phyloP scores from a whole-genome alignment of 768 basidiomycete species.

The Cytidiella melzeri region DNA sequence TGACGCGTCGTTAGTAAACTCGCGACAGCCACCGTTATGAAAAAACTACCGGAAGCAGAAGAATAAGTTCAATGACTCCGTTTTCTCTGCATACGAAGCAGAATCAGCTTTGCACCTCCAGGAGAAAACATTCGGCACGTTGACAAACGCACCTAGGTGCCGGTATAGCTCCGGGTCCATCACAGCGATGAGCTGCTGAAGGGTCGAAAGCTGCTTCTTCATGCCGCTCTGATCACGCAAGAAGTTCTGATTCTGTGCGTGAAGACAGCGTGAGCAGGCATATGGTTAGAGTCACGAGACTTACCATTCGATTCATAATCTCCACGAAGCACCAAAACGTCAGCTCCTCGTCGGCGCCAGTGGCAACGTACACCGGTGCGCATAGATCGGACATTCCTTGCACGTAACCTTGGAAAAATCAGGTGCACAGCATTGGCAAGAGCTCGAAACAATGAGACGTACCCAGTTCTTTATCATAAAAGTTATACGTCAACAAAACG shows the following conservation, averaged over 20 bases:
- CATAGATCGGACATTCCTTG: constrained; percentile 99
- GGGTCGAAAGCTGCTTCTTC: constrained; percentile 85
- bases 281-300: constrained; percentile 20
- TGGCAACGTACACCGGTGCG: constrained; percentile 88
- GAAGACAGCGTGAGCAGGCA: background rate
- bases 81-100: constrained; percentile 53
- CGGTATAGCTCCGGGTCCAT: constrained; percentile 97
- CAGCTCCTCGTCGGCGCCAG: constrained; percentile 81
- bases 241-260: constrained; percentile 88
- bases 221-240: constrained; percentile 95
- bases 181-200: constrained; percentile 85
- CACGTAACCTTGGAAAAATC: constrained; percentile 67
- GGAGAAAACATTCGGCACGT: no score
- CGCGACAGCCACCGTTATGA: background rate
- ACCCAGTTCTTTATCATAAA: constrained; percentile 86
- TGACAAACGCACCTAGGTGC: constrained; percentile 61
- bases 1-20: constrained; percentile 23
- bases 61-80: constrained; percentile 88
- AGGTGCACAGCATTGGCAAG: constrained; percentile 5
- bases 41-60: constrained; percentile 88
- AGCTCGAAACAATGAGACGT: constrained; percentile 23
- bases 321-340: constrained; percentile 97
- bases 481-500: constrained; percentile 87
- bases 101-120: background rate
- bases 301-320: constrained; percentile 92